These are phyloP conservation scores for Fusarium pilosicola DNA, from an alignment of 2,329 filamentous ascomycete species.

Conservation along the genomic window DNA sequence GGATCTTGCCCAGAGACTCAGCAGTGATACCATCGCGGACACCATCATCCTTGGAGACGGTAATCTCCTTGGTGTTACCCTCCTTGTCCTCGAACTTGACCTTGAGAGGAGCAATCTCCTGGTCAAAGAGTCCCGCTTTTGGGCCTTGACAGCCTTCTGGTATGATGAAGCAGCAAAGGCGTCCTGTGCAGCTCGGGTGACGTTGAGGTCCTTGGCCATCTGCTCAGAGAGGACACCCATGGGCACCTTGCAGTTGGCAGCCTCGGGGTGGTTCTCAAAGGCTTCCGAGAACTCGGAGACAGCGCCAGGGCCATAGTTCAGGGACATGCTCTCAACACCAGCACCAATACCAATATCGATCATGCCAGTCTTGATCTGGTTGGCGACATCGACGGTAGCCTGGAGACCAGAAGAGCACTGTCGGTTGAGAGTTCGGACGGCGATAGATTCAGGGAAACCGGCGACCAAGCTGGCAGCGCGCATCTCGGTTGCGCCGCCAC, in stretches of 20 bases:
- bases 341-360: constrained; percentile 95
- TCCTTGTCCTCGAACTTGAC: constrained; percentile 93
- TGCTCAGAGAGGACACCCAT: constrained; percentile 95
- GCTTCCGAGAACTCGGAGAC: constrained; percentile 93
- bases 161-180: constrained; percentile 94
- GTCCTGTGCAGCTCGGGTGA: constrained; percentile 81
- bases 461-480: constrained; percentile 90
- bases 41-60: constrained; percentile 87
- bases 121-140: constrained; percentile 89
- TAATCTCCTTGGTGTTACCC: constrained; percentile 83
- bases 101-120: constrained; percentile 88
- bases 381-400: constrained; percentile 92
- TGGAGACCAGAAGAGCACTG: constrained; percentile 95
- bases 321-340: constrained; percentile 95
- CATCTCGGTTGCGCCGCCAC: constrained; percentile 96
- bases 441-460: constrained; percentile 85
- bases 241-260: constrained; percentile 96
- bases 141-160: constrained; percentile 87
- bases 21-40: constrained; percentile 85
- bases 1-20: constrained; percentile 91
- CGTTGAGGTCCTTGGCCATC: constrained; percentile 87
- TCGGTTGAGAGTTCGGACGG: constrained; percentile 90
- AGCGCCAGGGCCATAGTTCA: constrained; percentile 88
- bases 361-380: constrained; percentile 90
- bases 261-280: constrained; percentile 81